Evolutionary conservation across 2,329 filamentous ascomycete species (phyloP), one percentile per base, ranked within the genome.

Genomic region (Cryphonectria naterciae): DNA sequence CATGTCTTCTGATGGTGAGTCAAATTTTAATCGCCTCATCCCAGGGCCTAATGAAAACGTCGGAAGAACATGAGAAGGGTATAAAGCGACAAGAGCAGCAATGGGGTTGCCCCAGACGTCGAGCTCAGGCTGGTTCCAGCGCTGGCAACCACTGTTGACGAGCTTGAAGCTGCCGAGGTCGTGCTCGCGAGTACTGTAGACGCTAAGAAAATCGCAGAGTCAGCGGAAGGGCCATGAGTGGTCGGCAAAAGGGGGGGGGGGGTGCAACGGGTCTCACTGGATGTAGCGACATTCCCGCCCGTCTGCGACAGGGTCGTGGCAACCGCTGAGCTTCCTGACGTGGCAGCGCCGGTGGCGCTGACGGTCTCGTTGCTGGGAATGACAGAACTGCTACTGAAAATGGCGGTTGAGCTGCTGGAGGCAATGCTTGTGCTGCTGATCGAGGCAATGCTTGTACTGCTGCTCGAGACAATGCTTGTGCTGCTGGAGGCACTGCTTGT

Each of bases 261-360:
- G 11, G 19, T 15, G 63, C 19, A 7, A 25, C 22, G 1, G 25
- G 35, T 28, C 63, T 65, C 19, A 65, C 63, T 65, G 41, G 63
- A 65, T 8, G 63, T 65, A 35, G 43, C 41, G 22, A 65, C n/a
- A 37, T 35, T 52, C 22, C 63, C 61, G 39, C 61, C 63, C n/a
- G 63, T 35, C 25, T 52, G n/a, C 15, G 43, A 22, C 25, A 49
- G 28, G 25, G 41, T 65, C 13, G 39, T 32, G 4, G 41, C 41
- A 35, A n/a, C 41, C 10, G 17, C 62, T 19, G 62, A 32, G 62
- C 25, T 52, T 64, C 8, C 62, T 22, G 63, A 25, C 4, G 41
- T 35, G 63, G 41, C 41, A 25, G n/a, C 15, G 10, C 39, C 25
- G 3, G 25, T 65, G 5, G 43, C n/a, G 39, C 63, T 49, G 25